Evolutionary conservation across 2,329 filamentous ascomycete genomes (phyloP).

Genomic region (Fusarium nelsonii): DNA sequence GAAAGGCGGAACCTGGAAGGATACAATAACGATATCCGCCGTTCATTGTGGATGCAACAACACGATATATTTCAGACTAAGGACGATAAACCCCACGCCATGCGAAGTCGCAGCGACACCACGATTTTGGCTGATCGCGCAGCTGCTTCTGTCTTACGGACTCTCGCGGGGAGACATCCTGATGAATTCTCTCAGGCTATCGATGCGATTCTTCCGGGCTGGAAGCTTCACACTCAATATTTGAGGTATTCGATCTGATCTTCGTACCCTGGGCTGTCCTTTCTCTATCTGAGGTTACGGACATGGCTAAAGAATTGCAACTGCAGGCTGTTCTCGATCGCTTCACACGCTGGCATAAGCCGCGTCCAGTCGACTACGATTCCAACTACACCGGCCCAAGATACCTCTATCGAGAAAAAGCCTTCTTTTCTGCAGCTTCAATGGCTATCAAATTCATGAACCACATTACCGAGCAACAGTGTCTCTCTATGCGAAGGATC

Average conservation of each 20-base stretch:
- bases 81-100: not conserved
- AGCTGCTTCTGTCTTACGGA: not conserved
- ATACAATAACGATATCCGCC: too few relatives aligned
- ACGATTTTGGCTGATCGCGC: not conserved
- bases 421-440: slow-evolving; percentile 16
- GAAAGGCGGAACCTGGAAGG: not conserved
- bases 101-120: not conserved
- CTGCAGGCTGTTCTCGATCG: not conserved
- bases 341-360: not conserved
- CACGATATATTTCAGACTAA: too few relatives aligned
- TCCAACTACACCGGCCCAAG: not conserved
- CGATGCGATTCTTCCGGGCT: not conserved
- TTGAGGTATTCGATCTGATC: not conserved
- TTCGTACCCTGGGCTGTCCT: slow-evolving; percentile 11
- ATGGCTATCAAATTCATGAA: slow-evolving; percentile 18
- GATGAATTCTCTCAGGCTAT: not conserved
- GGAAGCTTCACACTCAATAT: not conserved
- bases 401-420: not conserved
- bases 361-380: rapidly evolving
- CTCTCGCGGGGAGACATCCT: not conserved
- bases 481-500: slow-evolving; percentile 6
- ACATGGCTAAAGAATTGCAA: not conserved
- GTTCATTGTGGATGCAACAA: too few relatives aligned
- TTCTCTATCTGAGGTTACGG: not conserved
- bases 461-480: not conserved